Conservation (phyloP, 1,284 basidiomycete species). For the Thecaphora thlaspeos region DNA sequence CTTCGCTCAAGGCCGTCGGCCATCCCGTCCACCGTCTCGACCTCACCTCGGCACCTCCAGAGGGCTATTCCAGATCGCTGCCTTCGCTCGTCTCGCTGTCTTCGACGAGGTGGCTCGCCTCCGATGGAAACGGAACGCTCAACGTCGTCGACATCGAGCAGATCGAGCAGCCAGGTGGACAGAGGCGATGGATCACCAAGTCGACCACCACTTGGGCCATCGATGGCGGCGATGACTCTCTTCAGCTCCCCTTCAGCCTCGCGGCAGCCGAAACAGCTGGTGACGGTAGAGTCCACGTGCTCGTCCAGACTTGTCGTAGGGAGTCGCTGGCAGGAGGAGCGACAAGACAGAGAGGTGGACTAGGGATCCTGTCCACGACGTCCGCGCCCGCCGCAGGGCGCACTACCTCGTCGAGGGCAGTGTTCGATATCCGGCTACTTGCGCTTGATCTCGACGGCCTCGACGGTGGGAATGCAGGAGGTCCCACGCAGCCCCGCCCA, state of each 20-base stretch:
- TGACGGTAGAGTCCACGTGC: neutral
- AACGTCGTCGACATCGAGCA: neutral
- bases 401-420: slow-evolving; percentile 4
- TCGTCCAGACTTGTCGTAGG: neutral
- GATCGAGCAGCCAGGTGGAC: neutral
- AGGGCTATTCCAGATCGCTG: neutral
- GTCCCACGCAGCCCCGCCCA: neutral
- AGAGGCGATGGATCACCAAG: neutral
- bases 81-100: slow-evolving; percentile 17
- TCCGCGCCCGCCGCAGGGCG: too few relatives aligned
- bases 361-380: too few relatives aligned
- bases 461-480: neutral
- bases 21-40: slow-evolving; percentile 18
- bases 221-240: neutral
- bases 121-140: slow-evolving; percentile 1
- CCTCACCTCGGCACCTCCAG: too few relatives aligned
- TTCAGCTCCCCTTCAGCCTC: neutral
- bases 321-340: neutral
- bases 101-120: slow-evolving; percentile 18
- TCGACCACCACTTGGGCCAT: neutral
- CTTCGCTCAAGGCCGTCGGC: slow-evolving; percentile 10
- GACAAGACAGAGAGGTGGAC: too few relatives aligned
- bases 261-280: neutral
- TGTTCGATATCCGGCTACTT: slow-evolving; percentile 25
- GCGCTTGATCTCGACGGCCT: slow-evolving; percentile 3